A percentile compares a stretch with the other conserved stretches of the same genome.
Conservation (phyloP, 805 yeast species). For the Ogataea salicorniae region DNA sequence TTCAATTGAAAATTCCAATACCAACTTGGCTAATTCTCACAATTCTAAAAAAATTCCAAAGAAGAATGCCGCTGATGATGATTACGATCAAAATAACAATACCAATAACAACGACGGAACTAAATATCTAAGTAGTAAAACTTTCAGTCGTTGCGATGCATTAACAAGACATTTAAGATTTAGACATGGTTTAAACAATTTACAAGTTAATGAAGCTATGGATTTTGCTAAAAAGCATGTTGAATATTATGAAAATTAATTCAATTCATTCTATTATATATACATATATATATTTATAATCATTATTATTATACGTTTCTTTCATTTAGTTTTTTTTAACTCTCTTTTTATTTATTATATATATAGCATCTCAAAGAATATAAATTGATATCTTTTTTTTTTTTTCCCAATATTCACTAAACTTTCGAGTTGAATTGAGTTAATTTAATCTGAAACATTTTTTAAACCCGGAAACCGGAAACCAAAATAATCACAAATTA, state of each 20-base stretch:
- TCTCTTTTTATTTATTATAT: too few relatives aligned
- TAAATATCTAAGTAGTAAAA: slow-evolving; percentile 41
- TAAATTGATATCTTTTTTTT: too few relatives aligned
- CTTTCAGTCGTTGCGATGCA: slow-evolving; percentile 92
- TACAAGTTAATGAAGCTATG: slow-evolving; percentile 64
- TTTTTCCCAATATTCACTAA: too few relatives aligned
- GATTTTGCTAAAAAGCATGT: slow-evolving; percentile 75
- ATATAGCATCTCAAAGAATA: too few relatives aligned
- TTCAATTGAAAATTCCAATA: slow-evolving; percentile 27
- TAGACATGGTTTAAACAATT: slow-evolving; percentile 70
- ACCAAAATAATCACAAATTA: too few relatives aligned
- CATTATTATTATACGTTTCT: too few relatives aligned
- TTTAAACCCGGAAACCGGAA: too few relatives aligned
- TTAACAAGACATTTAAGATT: slow-evolving; percentile 89
- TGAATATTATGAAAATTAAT: slow-evolving; percentile 42
- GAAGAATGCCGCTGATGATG: background rate
- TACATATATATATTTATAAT: too few relatives aligned
- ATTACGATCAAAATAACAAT: background rate
- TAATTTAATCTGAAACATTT: too few relatives aligned
- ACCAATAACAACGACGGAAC: too few relatives aligned
- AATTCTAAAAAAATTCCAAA: slow-evolving; percentile 33
- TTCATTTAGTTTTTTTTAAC: too few relatives aligned
- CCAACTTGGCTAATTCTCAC: slow-evolving; percentile 28
- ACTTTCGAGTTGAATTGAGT: too few relatives aligned
- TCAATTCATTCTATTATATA: background rate